Conservation (phyloP, 768 basidiomycete species). For the Amanita pseudoporphyria region DNA sequence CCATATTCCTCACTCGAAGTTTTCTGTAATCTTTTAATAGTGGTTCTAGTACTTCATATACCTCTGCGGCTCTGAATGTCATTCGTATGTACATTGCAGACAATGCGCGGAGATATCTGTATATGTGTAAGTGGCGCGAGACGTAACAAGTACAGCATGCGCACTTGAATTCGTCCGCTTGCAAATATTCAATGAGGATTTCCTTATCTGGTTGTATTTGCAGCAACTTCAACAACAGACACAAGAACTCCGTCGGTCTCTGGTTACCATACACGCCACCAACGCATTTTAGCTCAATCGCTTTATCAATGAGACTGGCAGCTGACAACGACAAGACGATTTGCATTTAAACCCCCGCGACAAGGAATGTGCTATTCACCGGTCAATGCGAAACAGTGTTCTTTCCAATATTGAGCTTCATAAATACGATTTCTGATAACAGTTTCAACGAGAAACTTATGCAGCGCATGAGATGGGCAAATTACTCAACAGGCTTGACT, state of each 20-base stretch:
- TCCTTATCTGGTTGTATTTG: conserved; percentile 98
- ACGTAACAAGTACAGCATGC: conserved; percentile 18
- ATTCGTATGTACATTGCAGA: conserved; percentile 92
- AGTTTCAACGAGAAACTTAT: conserved; percentile 87
- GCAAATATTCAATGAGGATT: conserved; percentile 89
- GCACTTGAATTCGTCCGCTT: conserved; percentile 97
- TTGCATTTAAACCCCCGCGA: not conserved
- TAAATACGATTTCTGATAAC: conserved; percentile 95
- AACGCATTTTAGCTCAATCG: conserved; percentile 69
- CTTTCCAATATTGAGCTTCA: conserved; percentile 94
- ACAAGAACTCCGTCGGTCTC: conserved; percentile 89
- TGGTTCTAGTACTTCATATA: conserved; percentile 91
- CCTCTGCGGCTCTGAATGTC: conserved; percentile 85
- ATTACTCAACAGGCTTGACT: not conserved
- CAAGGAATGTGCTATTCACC: conserved; percentile 33
- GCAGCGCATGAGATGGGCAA: conserved; percentile 13
- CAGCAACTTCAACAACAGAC: conserved; percentile 84
- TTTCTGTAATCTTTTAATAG: conserved; percentile 91
- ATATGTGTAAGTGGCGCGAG: conserved; percentile 3
- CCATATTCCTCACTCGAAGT: conserved; percentile 67
- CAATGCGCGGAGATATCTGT: conserved; percentile 86
- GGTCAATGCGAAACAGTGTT: conserved; percentile 95
- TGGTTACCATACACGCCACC: conserved; percentile 97
- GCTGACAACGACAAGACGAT: conserved; percentile 35
- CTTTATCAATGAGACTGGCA: conserved; percentile 89